Evolutionary conservation across 2,329 filamentous ascomycete genomes (phyloP), one percentile per base, ranked within the genome.

Genomic region (Keithomyces neogunnii): DNA sequence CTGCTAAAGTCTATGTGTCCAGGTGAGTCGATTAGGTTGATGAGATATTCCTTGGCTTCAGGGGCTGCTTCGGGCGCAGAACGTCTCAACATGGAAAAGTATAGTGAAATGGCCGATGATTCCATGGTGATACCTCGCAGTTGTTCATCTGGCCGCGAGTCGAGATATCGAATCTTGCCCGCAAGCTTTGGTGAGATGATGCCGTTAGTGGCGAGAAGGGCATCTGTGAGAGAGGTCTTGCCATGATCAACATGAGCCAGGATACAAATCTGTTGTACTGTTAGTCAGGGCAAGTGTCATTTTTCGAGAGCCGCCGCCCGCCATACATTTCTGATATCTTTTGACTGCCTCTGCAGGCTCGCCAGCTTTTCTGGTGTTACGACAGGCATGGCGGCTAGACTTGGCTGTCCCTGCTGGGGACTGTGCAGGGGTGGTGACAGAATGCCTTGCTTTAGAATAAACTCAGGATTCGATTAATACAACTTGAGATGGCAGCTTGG

Each of bases 71-170:
- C 84, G 2, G 86, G 84, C 2, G 80, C 75, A 38, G 81, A 74
- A 59, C 89, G 82, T 59, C 91, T 81, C 50, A 95, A 74, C 79
- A 97, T 89, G 36, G 91, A 95, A 68, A 99, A 99, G 70, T 88
- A 95, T 35, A 99, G 76, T 0, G 93, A 97, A 57, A 99, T 99
- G 55, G 93, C 93, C 5, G 92, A 97, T 0, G 93, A 97, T 69
- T 99, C 93, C 93, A 99, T 99, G n/a, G 93, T 99, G 64, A 99
- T 99, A 51, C 93, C 93, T 57, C 93, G 86, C 13, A 88, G 80
- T 71, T 99, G 93, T 69, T 99, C 93, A 69, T 99, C 93, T 1
- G 92, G 92, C 43, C 93, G 80, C 28, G 93, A 97, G 72, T 99
- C 93, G 53, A 99, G 83, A 64, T 97, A 99, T 59, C 93, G 86